phyloP scores from a whole-genome alignment of 2,329 filamentous ascomycete species.

The Purpureocillium lavendulum region DNA sequence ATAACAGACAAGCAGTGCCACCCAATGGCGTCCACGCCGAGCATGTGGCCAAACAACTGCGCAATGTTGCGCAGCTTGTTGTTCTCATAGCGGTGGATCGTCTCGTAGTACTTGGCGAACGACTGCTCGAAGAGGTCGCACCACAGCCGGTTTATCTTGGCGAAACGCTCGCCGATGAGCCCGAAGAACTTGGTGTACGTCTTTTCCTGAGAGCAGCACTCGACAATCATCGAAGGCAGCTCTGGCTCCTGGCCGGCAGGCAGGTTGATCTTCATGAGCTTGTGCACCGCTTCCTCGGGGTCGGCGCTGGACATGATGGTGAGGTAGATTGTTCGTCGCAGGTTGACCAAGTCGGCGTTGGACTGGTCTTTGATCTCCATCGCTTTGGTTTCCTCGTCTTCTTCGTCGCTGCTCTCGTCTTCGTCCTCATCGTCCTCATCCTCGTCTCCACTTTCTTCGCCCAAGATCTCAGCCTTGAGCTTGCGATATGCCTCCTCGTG shows the following conservation, averaged over 20 bases:
- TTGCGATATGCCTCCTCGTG: conserved; percentile 86
- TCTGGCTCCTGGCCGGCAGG: conserved; percentile 82
- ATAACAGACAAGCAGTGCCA: conserved; percentile 85
- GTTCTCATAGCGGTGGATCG: conserved; percentile 94
- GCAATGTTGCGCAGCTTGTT: conserved; percentile 93
- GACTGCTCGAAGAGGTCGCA: conserved; percentile 83
- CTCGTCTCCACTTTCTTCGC: conserved; percentile 79
- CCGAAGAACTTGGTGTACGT: conserved; percentile 98
- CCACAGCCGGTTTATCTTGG: conserved; percentile 94
- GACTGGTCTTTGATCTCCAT: conserved; percentile 97
- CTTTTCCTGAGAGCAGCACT: conserved; percentile 92
- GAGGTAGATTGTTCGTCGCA: conserved; percentile 90
- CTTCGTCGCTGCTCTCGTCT: conserved; percentile 64
- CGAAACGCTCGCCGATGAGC: conserved; percentile 86
- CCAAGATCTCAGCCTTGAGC: conserved; percentile 87
- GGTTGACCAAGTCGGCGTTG: conserved; percentile 89
- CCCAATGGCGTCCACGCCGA: conserved; percentile 79
- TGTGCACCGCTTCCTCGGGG: conserved; percentile 95
- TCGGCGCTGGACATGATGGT: conserved; percentile 96
- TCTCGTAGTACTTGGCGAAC: conserved; percentile 92
- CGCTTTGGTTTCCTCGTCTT: conserved; percentile 69
- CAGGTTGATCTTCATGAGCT: conserved; percentile 88
- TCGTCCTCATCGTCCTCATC: conserved; percentile 45
- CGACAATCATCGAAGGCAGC: conserved; percentile 91
- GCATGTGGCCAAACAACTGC: conserved; percentile 85